Base-by-base conservation (phyloP, 306 rosid genomes). In the Quercus variabilis region DNA sequence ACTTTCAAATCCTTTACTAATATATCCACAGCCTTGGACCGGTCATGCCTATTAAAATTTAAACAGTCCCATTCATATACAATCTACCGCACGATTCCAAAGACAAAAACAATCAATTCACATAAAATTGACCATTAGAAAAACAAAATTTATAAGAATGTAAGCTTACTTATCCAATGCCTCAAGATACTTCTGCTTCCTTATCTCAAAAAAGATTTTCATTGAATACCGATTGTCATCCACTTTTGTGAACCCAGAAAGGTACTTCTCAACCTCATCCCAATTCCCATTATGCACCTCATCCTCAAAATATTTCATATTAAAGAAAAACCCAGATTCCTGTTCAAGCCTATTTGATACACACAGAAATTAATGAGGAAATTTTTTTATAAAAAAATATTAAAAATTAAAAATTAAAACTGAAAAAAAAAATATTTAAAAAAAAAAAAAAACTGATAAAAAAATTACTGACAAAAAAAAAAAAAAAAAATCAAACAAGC, bases 151-250 rank as follows among this genome's bases (percentile, higher is more conserved):
- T 63, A 54, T 30, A 79, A 76, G 79, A 65, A 52, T 62, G 71
- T 38, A 79, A 78, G 64, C 97, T 92, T 92, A 95, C 98, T 93
- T 93, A 84, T 95, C 98, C 81, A 95, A 88, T 54, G 99, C 99
- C 84, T 92, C 98, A 4, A 95, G 97, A 84, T 95, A 95, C 79
- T 95, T 95, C 86, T 95, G 99, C 91, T 95, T 95, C 83, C 99
- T 89, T 90, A 95, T 95, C 92, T 95, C 98, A 28, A 95, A 95
- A 86, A 95, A 95, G 49, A 95, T 95, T 92, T 95, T 95, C 99
- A 95, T 95, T 56, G 99, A 95, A 74, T 92, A 95, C 28, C 99
- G 92, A 81, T 95, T 95, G 74, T 95, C 99, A 76, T 95, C 99
- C 59, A 95, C 99, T 85, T 95, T 95, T 1, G 99, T 95, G 87